phyloP scores from a whole-genome alignment of 208 protist species.

The Trypanosoma platydactyli region DNA sequence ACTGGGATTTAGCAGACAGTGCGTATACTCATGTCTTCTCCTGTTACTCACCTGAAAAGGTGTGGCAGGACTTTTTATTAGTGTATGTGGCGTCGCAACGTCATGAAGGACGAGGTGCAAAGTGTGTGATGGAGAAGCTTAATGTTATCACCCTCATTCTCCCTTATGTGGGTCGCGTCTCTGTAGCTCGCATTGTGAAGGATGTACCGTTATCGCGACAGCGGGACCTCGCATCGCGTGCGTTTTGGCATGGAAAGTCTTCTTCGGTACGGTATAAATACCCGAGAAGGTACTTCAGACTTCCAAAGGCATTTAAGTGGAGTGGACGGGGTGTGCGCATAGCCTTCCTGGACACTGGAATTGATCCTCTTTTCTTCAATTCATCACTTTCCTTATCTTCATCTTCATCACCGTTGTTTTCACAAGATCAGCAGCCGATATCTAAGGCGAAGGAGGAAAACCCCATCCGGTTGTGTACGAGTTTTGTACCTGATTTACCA shows the following conservation, averaged over 20 bases:
- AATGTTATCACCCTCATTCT: neutral
- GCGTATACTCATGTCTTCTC: neutral
- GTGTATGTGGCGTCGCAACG: neutral
- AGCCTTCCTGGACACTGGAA: constrained; percentile 62
- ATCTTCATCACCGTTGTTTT: neutral
- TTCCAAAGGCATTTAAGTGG: constrained; percentile 17
- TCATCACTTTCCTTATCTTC: too few relatives aligned
- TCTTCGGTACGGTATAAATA: constrained; percentile 7
- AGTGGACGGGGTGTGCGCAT: constrained; percentile 53
- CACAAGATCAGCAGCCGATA: neutral
- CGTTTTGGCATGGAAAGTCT: neutral
- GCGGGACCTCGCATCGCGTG: neutral
- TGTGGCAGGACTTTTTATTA: constrained; percentile 26
- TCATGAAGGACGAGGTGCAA: neutral
- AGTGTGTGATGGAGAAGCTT: neutral
- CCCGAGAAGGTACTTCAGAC: constrained; percentile 25
- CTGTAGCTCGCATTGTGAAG: constrained; percentile 10
- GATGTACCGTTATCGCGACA: neutral
- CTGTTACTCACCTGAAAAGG: neutral
- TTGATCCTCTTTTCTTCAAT: constrained; percentile 30
- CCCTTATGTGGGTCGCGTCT: constrained; percentile 14
- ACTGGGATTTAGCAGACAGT: neutral
- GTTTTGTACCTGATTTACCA: constrained; percentile 53
- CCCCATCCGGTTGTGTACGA: constrained; percentile 35
- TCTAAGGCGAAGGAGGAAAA: constrained; percentile 17